Base-by-base conservation (phyloP, 208 protist species). In the Angomonas ambiguus region DNA sequence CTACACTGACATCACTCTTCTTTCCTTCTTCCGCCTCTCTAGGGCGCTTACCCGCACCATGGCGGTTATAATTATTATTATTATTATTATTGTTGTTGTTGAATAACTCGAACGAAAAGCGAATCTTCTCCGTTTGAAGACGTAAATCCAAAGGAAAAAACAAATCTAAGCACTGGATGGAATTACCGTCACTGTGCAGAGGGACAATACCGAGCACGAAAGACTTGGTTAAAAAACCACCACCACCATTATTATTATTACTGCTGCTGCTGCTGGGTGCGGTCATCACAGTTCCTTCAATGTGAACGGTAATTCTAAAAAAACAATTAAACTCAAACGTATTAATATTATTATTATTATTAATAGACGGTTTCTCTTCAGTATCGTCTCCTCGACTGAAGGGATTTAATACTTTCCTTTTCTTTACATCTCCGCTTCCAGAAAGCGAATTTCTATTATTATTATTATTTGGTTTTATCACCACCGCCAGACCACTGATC, bases 381-480 rank as follows among this genome's bases (percentile, higher is more conserved):
- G 38, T n/a, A n/a, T n/a, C n/a, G n/a, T n/a, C n/a, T 16, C 38
- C 11, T 45, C 8, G 16, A 45, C 16, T 8, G 38, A 45, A 45
- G 8, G 38, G 38, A 45, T 8, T 8, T 16, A 45, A 45, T 45
- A 8, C 8, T 16, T n/a, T 45, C 8, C 16, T 45, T 45, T 45
- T 45, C 16, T 45, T 8, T 16, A 16, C 16, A n/a, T 8, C 11
- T 45, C 16, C 16, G 38, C 11, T 45, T 8, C 8, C 16, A 8
- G 38, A 45, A 8, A 16, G 16, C 38, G 38, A 45, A 45, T 45
- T 45, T 45, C 16, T 8, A 45, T 45, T 8, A 45, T 45, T 45
- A 45, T 45, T 45, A 45, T 45, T 8, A 45, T 45, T 45, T 45
- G 38, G n/a, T n/a, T n/a, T n/a, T n/a, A n/a, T n/a, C n/a, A n/a